Evolutionary conservation across 192 early-diverging fungal genomes (phyloP), one percentile per base, ranked within the genome.

Genomic region (Kappamyces sp.): DNA sequence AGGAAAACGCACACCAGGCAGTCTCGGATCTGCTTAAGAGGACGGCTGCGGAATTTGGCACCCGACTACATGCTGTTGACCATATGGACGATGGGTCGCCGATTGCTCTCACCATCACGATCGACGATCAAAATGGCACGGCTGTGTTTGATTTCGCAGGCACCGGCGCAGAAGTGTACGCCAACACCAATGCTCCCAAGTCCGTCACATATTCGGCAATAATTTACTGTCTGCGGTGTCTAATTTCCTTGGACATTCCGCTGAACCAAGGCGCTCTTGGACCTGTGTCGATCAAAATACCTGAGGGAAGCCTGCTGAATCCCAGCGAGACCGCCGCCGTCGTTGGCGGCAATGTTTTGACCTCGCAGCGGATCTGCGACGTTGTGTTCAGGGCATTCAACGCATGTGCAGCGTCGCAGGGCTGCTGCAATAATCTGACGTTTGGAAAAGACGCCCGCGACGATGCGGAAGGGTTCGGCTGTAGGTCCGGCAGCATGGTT

Each of bases 331-430:
- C 60, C 3, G 87, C 91, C 2, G 96, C 96, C 0, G 96, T 98
- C 0, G 96, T 98, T 9, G 96, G 96, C 45, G 96, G 96, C 38
- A 98, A 98, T 54, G 96, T 98, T 1, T 66, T 95, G 67, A 96
- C 94, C 0, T 89, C 86, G 36, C 95, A 98, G 72, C 77, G 95
- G 32, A 61, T 96, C 5, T 89, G 89, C 12, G 95, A 98, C 61
- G 91, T 94, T 14, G 82, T 98, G 41, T 64, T 98, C 8, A 86
- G 88, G 38, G 89, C 93, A 2, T 96, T 98, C 65, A 72, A 79
- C 9, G 93, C 89, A 0, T 89, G 88, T 55, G 91, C 92, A 2
- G 93, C 96, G 0, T 88, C 86, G 22, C 93, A 98, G 57, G 77
- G 95, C 0, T 91, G 89, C 67, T 89, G 87, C 78, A 98, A 98